Evolutionary conservation across 2,329 filamentous ascomycete genomes (phyloP).

Genomic region (Penicillium fuscoglaucum): DNA sequence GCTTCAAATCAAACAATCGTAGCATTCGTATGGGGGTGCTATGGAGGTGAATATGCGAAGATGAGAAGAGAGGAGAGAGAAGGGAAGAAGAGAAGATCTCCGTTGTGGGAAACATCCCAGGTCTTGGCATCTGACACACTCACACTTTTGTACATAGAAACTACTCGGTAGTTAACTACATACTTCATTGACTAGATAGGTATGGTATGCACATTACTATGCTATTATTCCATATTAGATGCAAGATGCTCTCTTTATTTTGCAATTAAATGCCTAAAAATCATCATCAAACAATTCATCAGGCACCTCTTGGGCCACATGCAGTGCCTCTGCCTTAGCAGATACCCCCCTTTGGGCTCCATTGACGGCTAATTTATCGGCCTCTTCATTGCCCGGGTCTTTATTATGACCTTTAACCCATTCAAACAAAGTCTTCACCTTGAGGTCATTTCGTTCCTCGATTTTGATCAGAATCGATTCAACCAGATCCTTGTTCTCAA

Average conservation of each 20-base stretch:
- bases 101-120: background rate
- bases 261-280: constrained; percentile 11
- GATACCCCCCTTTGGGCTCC: constrained; percentile 54
- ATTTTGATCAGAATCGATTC: constrained; percentile 70
- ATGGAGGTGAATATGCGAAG: background rate
- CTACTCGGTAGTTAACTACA: background rate
- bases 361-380: constrained; percentile 73
- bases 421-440: constrained; percentile 67
- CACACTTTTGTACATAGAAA: too few species aligned
- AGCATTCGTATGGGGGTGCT: background rate
- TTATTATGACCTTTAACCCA: constrained; percentile 88
- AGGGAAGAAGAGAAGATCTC: background rate
- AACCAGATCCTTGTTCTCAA: constrained; percentile 86
- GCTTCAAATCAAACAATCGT: background rate
- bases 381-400: constrained; percentile 73
- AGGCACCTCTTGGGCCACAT: constrained; percentile 24
- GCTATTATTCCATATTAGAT: background rate
- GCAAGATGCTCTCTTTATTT: background rate
- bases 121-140: background rate
- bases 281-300: constrained; percentile 33
- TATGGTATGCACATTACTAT: background rate
- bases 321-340: constrained; percentile 30
- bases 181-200: background rate
- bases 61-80: background rate
- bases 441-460: constrained; percentile 63